Base-by-base conservation (phyloP, 768 basidiomycete species). In the Asterophora lycoperdoides region DNA sequence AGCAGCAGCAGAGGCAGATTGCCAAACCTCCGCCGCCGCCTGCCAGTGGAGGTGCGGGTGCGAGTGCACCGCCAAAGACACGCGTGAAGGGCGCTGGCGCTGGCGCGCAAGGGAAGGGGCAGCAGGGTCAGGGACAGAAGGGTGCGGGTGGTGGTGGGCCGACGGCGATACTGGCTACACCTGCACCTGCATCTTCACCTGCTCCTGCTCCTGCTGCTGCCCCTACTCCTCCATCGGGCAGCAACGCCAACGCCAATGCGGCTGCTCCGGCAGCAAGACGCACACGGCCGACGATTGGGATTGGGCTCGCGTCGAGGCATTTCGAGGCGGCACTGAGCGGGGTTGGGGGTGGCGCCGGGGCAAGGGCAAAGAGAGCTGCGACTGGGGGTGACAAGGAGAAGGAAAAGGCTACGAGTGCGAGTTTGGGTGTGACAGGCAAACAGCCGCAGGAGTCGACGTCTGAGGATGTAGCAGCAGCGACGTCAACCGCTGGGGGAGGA, bases 281-380 rank as follows among this genome's bases (percentile, higher is more conserved):
- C 28, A 54, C 63, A 4, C 77, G 85, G 5, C 83, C 84, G n/a
- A n/a, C n/a, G n/a, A n/a, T n/a, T 1, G 71, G 84, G 8, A 65
- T 88, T 28, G 84, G 84, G 0, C 60, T 84, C 7, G 82, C 74
- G 0, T 80, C 79, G 3, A 73, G 86, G 10, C 83, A 87, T 11
- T 83, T 89, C 44, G 85, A 87, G 56, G 85, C 80, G 6, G 87
- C 87, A 7, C 64, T 89, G 23, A 86, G 65, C 48, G 80, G 83
- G 0, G 79, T 80, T 0, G 82, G 81, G 5, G 79, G 45, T n/a
- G 28, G 41, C 23, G 38, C 4, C 13, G 45, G 43, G 7, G 32
- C 41, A 29, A 41, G 37, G 17, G 18, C 38, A 14, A 42, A 37
- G n/a, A 30, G 66, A 56, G 23, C 23, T 23, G 3, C 23, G 23